Evolutionary conservation across 2,329 filamentous ascomycete genomes (phyloP).

Genomic region (Clarireedia monteithiana): DNA sequence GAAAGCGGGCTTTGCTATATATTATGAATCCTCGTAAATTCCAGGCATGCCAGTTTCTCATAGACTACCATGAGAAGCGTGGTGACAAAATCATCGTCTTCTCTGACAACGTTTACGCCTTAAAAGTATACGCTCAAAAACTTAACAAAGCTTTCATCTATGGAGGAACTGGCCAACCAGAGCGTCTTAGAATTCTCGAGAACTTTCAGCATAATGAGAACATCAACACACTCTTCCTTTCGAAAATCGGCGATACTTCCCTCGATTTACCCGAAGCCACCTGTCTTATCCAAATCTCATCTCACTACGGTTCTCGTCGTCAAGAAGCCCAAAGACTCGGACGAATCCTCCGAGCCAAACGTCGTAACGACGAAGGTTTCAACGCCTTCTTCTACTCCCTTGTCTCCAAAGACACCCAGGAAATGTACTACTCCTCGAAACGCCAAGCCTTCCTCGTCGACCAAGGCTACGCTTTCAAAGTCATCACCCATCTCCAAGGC

Average conservation of each 20-base stretch:
- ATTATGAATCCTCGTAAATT: slow-evolving; percentile 98
- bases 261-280: slow-evolving; percentile 94
- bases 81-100: slow-evolving; percentile 99
- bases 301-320: slow-evolving; percentile 92
- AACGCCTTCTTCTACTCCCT: slow-evolving; percentile 99
- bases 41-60: slow-evolving; percentile 95
- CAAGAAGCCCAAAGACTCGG: slow-evolving; percentile 93
- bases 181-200: slow-evolving; percentile 79
- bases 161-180: slow-evolving; percentile 72
- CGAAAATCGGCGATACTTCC: slow-evolving; percentile 98
- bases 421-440: slow-evolving; percentile 97
- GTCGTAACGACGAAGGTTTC: slow-evolving; percentile 94
- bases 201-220: slow-evolving; percentile 91
- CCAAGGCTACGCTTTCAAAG: slow-evolving; percentile 97
- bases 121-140: slow-evolving; percentile 77
- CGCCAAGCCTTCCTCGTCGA: slow-evolving; percentile 95
- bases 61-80: slow-evolving; percentile 90
- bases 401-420: slow-evolving; percentile 92
- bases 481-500: slow-evolving; percentile 90
- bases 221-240: slow-evolving; percentile 89
- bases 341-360: slow-evolving; percentile 87
- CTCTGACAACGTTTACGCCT: slow-evolving; percentile 91
- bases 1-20: slow-evolving; percentile 65
- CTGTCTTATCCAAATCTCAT: slow-evolving; percentile 93
- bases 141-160: slow-evolving; percentile 86